A percentile compares a stretch with the other conserved stretches of the same genome.
phyloP scores from a whole-genome alignment of 176 grass and related monocot species.

The Triticum timopheevii region DNA sequence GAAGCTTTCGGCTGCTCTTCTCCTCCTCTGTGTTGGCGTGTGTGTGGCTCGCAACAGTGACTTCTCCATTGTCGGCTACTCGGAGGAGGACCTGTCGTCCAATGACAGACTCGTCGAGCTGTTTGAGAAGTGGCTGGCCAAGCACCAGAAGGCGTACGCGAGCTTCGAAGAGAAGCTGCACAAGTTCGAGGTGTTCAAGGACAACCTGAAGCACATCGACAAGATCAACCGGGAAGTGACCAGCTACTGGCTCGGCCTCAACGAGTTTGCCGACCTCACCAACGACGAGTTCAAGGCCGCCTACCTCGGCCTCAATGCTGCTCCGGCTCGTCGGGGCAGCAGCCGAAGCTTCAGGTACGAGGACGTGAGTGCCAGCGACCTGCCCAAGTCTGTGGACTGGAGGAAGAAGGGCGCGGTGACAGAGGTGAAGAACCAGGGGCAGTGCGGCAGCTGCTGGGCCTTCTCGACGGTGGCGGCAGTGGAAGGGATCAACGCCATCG shows the following conservation, averaged over 20 bases:
- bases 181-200: constrained; percentile 83
- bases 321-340: neutral
- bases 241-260: constrained; percentile 90
- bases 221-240: constrained; percentile 66
- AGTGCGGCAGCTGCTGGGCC: constrained; percentile 92
- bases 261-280: constrained; percentile 77
- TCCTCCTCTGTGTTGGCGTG: constrained; percentile 4
- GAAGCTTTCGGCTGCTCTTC: constrained; percentile 17
- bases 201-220: constrained; percentile 87
- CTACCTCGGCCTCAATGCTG: constrained; percentile 50
- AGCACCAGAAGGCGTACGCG: constrained; percentile 70
- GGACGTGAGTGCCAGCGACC: neutral
- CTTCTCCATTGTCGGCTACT: constrained; percentile 80
- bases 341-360: constrained; percentile 53
- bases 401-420: constrained; percentile 73
- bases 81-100: constrained; percentile 56
- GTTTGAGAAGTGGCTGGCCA: constrained; percentile 74
- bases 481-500: constrained; percentile 81
- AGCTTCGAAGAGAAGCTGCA: constrained; percentile 77
- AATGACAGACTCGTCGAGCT: constrained; percentile 65
- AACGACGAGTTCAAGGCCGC: constrained; percentile 72
- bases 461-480: constrained; percentile 84
- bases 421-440: constrained; percentile 87
- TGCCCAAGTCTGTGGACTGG: constrained; percentile 79
- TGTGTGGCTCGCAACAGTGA: constrained; percentile 33